Evolutionary conservation across 2,329 filamentous ascomycete species (phyloP).

Genomic region (Exserohilum turcica): DNA sequence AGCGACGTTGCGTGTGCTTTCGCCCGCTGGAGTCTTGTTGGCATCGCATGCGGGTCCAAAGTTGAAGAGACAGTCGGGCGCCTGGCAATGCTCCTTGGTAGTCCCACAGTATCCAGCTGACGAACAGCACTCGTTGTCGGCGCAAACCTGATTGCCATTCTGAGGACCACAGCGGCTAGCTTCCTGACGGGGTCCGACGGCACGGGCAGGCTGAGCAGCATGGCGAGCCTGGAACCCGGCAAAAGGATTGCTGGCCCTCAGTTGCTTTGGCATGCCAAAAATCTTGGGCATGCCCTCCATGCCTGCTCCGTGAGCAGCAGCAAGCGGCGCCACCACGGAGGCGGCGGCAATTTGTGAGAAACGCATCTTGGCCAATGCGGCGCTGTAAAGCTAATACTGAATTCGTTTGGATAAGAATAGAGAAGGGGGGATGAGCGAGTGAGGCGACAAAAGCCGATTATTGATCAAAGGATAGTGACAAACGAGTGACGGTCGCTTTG

Average conservation of each 20-base stretch:
- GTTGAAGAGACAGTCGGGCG: conserved; percentile 65
- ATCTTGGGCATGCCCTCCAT: conserved; percentile 36
- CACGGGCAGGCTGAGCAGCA: conserved; percentile 17
- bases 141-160: conserved; percentile 29
- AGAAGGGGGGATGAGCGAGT: conserved; percentile 16
- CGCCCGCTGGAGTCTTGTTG: conserved; percentile 60
- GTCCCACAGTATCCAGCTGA: conserved; percentile 58
- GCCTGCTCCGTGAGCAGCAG: conserved; percentile 38
- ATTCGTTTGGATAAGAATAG: not conserved
- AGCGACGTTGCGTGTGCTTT: conserved; percentile 57
- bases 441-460: conserved; percentile 25
- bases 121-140: conserved; percentile 43
- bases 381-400: not conserved
- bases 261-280: conserved; percentile 38
- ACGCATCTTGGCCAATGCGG: conserved; percentile 28
- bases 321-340: conserved; percentile 37
- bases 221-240: conserved; percentile 23
- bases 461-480: conserved; percentile 13
- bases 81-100: conserved; percentile 60
- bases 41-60: conserved; percentile 61
- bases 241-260: conserved; percentile 41
- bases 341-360: conserved; percentile 37
- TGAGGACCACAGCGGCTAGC: conserved; percentile 36
- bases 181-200: conserved; percentile 36
- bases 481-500: conserved; percentile 37